phyloP scores from a whole-genome alignment of 495 filamentous ascomycete genomes.

The Penicillium fimorum region DNA sequence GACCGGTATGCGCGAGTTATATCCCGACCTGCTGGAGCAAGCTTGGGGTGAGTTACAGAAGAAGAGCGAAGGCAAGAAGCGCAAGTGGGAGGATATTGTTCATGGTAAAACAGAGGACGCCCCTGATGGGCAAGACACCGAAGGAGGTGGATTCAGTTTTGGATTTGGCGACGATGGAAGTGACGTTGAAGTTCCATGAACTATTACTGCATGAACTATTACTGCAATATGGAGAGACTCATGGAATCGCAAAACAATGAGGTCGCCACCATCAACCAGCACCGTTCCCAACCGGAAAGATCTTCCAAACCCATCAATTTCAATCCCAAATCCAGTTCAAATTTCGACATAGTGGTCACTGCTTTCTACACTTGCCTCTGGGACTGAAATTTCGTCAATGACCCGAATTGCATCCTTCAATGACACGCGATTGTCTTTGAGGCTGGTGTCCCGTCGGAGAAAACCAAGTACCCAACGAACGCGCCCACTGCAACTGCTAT shows the following conservation, averaged over 20 bases:
- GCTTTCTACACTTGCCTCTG: background rate
- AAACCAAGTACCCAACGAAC: constrained; percentile 82
- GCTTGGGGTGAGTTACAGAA: constrained; percentile 63
- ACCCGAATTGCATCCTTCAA: constrained; percentile 34
- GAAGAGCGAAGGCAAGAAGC: constrained; percentile 62
- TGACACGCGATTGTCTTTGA: constrained; percentile 91
- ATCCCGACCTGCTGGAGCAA: constrained; percentile 64
- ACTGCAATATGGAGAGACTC: background rate
- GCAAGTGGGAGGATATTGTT: constrained; percentile 82
- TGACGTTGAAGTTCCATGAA: constrained; percentile 54
- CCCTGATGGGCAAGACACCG: constrained; percentile 41
- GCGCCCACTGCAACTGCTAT: constrained; percentile 84
- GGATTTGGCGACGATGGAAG: constrained; percentile 69
- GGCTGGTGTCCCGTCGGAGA: constrained; percentile 64
- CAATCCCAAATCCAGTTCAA: background rate
- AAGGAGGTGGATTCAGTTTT: constrained; percentile 74
- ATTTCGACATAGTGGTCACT: background rate
- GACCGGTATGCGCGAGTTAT: constrained; percentile 58
- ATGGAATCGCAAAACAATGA: background rate
- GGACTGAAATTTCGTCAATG: background rate
- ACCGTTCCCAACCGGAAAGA: background rate
- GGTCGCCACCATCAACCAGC: background rate
- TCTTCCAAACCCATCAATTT: background rate
- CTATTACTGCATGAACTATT: constrained; percentile 26
- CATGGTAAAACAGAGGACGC: constrained; percentile 43